Conservation (phyloP, 2,329 filamentous ascomycete genomes). For the Talaromyces albobiverticillius region DNA sequence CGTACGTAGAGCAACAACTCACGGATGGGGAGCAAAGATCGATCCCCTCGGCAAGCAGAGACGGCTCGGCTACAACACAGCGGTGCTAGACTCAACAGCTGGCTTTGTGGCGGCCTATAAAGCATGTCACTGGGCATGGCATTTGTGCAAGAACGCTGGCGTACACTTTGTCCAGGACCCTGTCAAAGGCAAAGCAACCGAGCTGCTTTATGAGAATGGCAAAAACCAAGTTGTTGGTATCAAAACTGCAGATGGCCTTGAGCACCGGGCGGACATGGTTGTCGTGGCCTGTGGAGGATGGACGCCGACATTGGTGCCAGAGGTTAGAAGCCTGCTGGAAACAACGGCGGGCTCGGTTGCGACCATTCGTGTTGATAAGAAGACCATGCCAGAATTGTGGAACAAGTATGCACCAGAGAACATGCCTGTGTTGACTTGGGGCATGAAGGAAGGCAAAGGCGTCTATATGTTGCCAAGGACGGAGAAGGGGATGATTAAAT, state of each 20-base stretch:
- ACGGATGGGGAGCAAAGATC: constrained; percentile 6
- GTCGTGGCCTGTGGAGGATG: constrained; percentile 45
- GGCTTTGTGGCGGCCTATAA: constrained; percentile 48
- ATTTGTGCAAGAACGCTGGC: constrained; percentile 41
- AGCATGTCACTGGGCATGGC: constrained; percentile 44
- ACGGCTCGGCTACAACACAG: neutral
- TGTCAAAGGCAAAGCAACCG: constrained; percentile 16
- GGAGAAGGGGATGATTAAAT: constrained; percentile 44
- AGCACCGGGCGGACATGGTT: constrained; percentile 31
- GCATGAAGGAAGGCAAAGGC: constrained; percentile 35
- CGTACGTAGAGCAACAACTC: neutral
- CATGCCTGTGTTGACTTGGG: constrained; percentile 44
- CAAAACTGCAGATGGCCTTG: constrained; percentile 34
- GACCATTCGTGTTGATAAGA: constrained; percentile 41
- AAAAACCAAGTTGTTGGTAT: constrained; percentile 39
- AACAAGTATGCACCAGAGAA: constrained; percentile 40
- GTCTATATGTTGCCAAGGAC: constrained; percentile 50
- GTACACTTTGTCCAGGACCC: constrained; percentile 42
- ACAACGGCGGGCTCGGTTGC: constrained; percentile 48
- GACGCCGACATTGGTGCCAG: constrained; percentile 42
- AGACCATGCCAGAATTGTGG: constrained; percentile 32
- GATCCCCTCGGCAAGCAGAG: neutral
- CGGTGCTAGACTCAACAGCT: constrained; percentile 21
- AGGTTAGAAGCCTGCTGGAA: constrained; percentile 43
- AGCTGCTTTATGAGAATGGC: constrained; percentile 28